Evolutionary conservation across 176 grass and related monocot species (phyloP).

Genomic region (Hordeum marinum): DNA sequence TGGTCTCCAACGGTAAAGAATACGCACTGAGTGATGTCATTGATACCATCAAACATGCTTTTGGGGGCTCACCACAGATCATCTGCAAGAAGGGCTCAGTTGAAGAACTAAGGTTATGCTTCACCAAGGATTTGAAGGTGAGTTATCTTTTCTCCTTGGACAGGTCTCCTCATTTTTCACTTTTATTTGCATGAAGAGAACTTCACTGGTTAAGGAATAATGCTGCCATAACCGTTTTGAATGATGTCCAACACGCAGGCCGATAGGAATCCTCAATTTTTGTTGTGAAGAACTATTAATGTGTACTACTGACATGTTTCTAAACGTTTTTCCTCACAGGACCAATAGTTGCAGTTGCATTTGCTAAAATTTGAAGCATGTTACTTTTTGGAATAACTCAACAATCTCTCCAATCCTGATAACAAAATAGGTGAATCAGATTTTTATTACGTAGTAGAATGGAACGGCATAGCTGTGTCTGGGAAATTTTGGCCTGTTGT

Average conservation of each 20-base stretch:
- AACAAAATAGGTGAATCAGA: not conserved
- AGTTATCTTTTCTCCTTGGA: conserved; percentile 7
- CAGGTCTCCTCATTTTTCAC: not conserved
- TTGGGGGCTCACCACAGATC: conserved; percentile 66
- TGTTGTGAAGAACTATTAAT: not conserved
- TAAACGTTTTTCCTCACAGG: not conserved
- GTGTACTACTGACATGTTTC: not conserved
- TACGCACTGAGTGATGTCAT: conserved; percentile 60
- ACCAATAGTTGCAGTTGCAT: not conserved
- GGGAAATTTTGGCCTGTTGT: not conserved
- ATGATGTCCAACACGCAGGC: not conserved
- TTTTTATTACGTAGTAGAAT: conserved; percentile 1
- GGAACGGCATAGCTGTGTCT: not conserved
- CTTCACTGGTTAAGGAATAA: not conserved
- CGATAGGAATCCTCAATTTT: not conserved
- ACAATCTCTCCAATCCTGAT: not conserved
- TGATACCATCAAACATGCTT: conserved; percentile 45
- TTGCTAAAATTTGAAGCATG: not conserved
- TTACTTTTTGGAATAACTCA: not conserved
- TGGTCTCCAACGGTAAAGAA: conserved; percentile 42
- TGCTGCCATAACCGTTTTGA: not conserved
- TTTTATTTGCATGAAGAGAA: not conserved
- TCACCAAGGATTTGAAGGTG: conserved; percentile 89
- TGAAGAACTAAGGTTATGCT: conserved; percentile 84
- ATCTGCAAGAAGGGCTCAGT: conserved; percentile 71